Percentiles rank a stretch among this genome's conserved stretches.
Conservation (phyloP, 2,329 filamentous ascomycete genomes). For the Cyanodermella asteris region DNA sequence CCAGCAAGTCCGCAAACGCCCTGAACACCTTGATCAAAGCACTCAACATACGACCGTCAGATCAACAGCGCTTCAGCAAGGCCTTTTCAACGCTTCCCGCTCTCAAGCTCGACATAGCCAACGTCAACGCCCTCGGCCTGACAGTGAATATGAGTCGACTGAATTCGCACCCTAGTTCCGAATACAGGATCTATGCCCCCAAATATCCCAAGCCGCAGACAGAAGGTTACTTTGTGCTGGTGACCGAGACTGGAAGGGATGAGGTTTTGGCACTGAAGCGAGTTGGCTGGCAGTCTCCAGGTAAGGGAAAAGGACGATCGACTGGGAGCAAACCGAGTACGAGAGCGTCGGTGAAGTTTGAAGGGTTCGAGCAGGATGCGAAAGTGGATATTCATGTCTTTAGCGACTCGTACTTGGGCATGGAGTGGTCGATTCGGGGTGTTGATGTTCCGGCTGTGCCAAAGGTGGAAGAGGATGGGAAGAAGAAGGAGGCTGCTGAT, state of each 20-base stretch:
- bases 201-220: slow-evolving; percentile 84
- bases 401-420: slow-evolving; percentile 71
- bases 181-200: slow-evolving; percentile 64
- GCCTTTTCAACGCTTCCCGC: slow-evolving; percentile 47
- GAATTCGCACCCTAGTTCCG: slow-evolving; percentile 42
- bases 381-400: slow-evolving; percentile 54
- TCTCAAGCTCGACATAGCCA: slow-evolving; percentile 37
- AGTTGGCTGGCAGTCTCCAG: slow-evolving; percentile 43
- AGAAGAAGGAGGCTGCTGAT: slow-evolving; percentile 6
- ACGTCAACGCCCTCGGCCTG: slow-evolving; percentile 35
- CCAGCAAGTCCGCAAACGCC: slow-evolving; percentile 6
- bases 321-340: slow-evolving; percentile 26
- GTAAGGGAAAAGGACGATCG: slow-evolving; percentile 10
- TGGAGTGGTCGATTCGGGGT: slow-evolving; percentile 36
- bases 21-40: slow-evolving; percentile 10
- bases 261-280: slow-evolving; percentile 76
- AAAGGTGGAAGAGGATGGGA: slow-evolving; percentile 9
- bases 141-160: slow-evolving; percentile 39
- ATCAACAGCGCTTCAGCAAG: slow-evolving; percentile 24
- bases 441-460: slow-evolving; percentile 27
- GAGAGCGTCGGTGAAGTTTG: slow-evolving; percentile 38
- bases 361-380: slow-evolving; percentile 28
- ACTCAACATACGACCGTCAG: slow-evolving; percentile 9
- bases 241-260: slow-evolving; percentile 44
- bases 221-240: slow-evolving; percentile 76